Conservation (phyloP, 2,329 filamentous ascomycete genomes). For the Alternaria alternata region DNA sequence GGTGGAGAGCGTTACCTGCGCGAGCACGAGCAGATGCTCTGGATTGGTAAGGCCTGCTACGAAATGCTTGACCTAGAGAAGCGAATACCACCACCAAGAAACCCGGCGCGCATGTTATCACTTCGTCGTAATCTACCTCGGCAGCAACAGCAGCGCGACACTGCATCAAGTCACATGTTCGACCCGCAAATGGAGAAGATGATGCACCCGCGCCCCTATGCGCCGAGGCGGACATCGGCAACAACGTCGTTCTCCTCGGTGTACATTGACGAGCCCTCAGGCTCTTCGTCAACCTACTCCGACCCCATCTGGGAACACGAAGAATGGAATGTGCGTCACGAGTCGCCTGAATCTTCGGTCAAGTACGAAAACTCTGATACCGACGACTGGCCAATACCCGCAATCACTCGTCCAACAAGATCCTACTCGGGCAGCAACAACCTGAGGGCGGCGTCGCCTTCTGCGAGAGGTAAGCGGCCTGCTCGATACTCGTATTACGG, state of each 20-base stretch:
- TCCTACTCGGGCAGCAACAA: slow-evolving; percentile 13
- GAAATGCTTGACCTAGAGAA: slow-evolving; percentile 45
- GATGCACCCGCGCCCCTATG: slow-evolving; percentile 44
- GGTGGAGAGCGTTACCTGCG: slow-evolving; percentile 67
- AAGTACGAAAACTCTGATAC: slow-evolving; percentile 30
- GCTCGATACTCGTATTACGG: slow-evolving; percentile 28
- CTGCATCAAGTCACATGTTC: slow-evolving; percentile 31
- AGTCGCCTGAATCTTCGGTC: slow-evolving; percentile 30
- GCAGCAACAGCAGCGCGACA: slow-evolving; percentile 23
- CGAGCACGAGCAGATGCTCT: slow-evolving; percentile 65
- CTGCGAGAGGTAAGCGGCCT: slow-evolving; percentile 29
- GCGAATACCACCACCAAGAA: slow-evolving; percentile 34
- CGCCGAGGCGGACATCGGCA: slow-evolving; percentile 31
- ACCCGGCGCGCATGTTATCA: slow-evolving; percentile 41
- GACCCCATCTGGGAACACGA: slow-evolving; percentile 29
- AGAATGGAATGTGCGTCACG: slow-evolving; percentile 26
- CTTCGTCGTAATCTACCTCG: slow-evolving; percentile 20
- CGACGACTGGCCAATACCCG: slow-evolving; percentile 18
- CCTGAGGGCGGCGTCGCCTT: slow-evolving; percentile 1
- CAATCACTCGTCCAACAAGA: slow-evolving; percentile 22
- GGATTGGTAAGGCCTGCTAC: slow-evolving; percentile 48
- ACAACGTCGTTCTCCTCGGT: slow-evolving; percentile 46
- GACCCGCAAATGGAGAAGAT: slow-evolving; percentile 49
- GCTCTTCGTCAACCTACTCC: slow-evolving; percentile 27
- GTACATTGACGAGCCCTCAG: slow-evolving; percentile 38